Evolutionary conservation across 768 basidiomycete genomes (phyloP).

Genomic region (Boletus patriciae): DNA sequence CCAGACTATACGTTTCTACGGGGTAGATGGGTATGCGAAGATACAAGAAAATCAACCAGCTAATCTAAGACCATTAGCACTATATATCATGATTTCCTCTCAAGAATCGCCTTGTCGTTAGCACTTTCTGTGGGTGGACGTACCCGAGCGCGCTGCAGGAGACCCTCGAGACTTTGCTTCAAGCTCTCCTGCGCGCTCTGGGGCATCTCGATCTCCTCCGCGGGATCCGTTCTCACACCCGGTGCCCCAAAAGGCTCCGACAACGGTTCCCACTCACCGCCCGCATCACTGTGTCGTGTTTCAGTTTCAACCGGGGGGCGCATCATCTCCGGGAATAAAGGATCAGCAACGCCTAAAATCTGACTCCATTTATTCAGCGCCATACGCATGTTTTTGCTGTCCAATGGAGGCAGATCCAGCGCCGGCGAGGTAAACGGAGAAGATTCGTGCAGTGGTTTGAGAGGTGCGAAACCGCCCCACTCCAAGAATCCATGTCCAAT

Average conservation of each 20-base stretch:
- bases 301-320: slow-evolving; percentile 1
- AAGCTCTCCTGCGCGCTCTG: slow-evolving; percentile 16
- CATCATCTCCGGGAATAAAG: slow-evolving; percentile 33
- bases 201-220: slow-evolving; percentile 6
- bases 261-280: slow-evolving; percentile 27
- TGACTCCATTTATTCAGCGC: slow-evolving; percentile 37
- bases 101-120: neutral
- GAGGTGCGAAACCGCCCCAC: slow-evolving; percentile 33
- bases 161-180: slow-evolving; percentile 24
- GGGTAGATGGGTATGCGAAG: neutral
- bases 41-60: neutral
- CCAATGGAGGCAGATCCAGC: slow-evolving; percentile 13
- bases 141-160: slow-evolving; percentile 14
- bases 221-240: neutral
- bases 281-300: neutral
- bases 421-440: slow-evolving; percentile 27
- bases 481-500: slow-evolving; percentile 34
- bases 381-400: slow-evolving; percentile 32
- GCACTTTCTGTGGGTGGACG: neutral
- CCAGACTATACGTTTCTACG: too few species aligned
- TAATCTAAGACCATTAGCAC: neutral
- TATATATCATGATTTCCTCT: neutral
- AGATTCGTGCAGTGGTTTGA: slow-evolving; percentile 30
- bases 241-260: slow-evolving; percentile 15
- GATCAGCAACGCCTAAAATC: slow-evolving; percentile 32